phyloP scores from a whole-genome alignment of 805 yeast species.

The Saccharomycopsis sp. region DNA sequence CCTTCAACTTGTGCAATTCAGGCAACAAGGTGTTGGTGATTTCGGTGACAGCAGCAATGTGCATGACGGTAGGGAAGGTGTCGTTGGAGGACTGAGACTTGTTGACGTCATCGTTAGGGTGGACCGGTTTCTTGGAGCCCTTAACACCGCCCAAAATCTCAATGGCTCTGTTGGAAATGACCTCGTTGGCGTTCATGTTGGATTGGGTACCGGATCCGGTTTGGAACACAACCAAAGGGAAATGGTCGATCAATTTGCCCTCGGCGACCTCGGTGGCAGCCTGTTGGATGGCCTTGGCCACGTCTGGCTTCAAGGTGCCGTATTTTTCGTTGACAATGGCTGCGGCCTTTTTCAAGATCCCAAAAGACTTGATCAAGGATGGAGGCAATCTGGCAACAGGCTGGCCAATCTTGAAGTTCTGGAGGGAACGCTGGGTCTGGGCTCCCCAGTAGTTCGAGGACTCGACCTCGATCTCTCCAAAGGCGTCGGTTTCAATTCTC shows the following conservation, averaged over 20 bases:
- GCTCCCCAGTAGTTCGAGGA: conserved; percentile 94
- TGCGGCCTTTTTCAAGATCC: conserved; percentile 88
- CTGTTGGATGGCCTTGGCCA: conserved; percentile 77
- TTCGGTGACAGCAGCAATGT: conserved; percentile 95
- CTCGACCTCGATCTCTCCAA: conserved; percentile 92
- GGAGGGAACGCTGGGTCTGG: conserved; percentile 89
- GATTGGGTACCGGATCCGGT: conserved; percentile 99
- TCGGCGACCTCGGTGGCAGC: conserved; percentile 94
- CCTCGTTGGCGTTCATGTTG: conserved; percentile 99
- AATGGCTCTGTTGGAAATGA: conserved; percentile 96
- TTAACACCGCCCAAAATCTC: conserved; percentile 87
- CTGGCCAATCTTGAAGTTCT: conserved; percentile 96
- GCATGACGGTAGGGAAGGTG: conserved; percentile 99
- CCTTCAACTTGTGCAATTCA: conserved; percentile 67
- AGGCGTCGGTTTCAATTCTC: conserved; percentile 88
- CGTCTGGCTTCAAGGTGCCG: conserved; percentile 78
- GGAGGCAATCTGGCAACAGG: conserved; percentile 83
- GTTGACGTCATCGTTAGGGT: conserved; percentile 98
- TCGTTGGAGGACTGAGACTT: conserved; percentile 98
- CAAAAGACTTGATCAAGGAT: conserved; percentile 87
- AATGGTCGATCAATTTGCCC: conserved; percentile 88
- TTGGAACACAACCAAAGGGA: conserved; percentile 98
- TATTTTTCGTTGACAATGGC: conserved; percentile 81
- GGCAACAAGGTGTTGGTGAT: conserved; percentile 73
- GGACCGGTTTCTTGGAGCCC: conserved; percentile 92